Evolutionary conservation across 2,329 filamentous ascomycete genomes (phyloP).

Genomic region (Curvularia sp.): DNA sequence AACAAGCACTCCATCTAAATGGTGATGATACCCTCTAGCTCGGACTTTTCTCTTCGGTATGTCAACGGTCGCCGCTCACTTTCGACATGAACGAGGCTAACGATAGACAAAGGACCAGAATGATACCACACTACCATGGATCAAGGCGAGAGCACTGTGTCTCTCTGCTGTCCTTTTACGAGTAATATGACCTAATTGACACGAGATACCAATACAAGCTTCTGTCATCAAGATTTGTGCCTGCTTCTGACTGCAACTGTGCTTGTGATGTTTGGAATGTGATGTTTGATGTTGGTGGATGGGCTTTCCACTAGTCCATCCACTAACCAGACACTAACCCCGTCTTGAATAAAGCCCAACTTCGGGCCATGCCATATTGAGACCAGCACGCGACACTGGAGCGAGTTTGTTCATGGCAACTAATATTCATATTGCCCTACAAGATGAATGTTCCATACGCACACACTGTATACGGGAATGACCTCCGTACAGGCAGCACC

Average conservation of each 20-base stretch:
- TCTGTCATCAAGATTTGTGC: constrained; percentile 19
- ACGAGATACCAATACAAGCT: constrained; percentile 39
- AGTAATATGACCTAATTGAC: constrained; percentile 32
- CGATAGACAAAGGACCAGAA: constrained; percentile 20
- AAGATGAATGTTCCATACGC: too few relatives aligned
- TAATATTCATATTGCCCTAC: too few relatives aligned
- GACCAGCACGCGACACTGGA: too few relatives aligned
- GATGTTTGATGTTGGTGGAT: too few relatives aligned
- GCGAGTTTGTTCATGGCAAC: too few relatives aligned
- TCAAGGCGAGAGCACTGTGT: constrained; percentile 28
- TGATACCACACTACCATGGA: constrained; percentile 19
- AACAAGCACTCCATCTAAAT: constrained; percentile 54
- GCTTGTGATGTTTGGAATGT: neutral
- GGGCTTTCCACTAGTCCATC: too few relatives aligned
- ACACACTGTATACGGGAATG: too few relatives aligned
- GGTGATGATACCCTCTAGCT: constrained; percentile 12
- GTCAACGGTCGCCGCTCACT: neutral
- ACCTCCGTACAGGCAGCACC: too few relatives aligned
- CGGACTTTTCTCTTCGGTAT: constrained; percentile 30
- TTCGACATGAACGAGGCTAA: too few relatives aligned
- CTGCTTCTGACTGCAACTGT: neutral
- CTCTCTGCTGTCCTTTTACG: constrained; percentile 24
- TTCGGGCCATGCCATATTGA: too few relatives aligned
- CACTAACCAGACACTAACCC: too few relatives aligned
- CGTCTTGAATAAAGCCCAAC: too few relatives aligned